Evolutionary conservation across 2,329 filamentous ascomycete genomes (phyloP), one percentile per base, ranked within the genome.

Genomic region (Paraphoma chrysanthemicola): DNA sequence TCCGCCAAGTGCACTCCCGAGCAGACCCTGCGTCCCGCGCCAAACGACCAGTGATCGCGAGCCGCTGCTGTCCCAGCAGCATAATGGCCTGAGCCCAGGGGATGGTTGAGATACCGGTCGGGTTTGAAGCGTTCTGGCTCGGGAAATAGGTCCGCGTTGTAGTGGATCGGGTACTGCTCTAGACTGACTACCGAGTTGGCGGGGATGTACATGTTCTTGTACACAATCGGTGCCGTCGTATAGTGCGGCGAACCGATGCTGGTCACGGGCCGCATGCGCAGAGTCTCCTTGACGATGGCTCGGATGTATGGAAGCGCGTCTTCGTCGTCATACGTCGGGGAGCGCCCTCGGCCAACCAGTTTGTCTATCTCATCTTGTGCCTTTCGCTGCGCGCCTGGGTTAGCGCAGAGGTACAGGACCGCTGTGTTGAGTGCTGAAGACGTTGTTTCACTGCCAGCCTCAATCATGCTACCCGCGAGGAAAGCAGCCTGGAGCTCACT

Each of bases 21-120:
- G 54, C 80, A 82, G 11, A 81, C 74, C 7, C 78, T 71, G 4
- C 80, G 70, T 4, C 80, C 78, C 14, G 76, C 80, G 5, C 80
- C 79, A 51, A 81, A 79, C n/a, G 68, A 53, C 68, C 66, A 56
- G 42, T 71, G 52, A 60, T 72, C 54, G 62, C 79, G 63, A 73
- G 74, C 43, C 55, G 68, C 50, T 72, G 78, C 39, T 65, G 70
- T 5, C 44, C 70, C 60, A 1, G 72, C 73, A 1, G 76, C 74
- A 31, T 75, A 78, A 36, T 72, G 66, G 14, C 67, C 74, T 6
- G 65, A 54, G 16, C 68, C 69, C 11, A 62, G 55, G 1, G 68
- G 55, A 48, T 75, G 66, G 1, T 55, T 49, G 0, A 83, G 69
- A 60, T 79, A 83, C 0, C 82, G 73, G 16, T 79, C 77, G 0